Evolutionary conservation across 768 basidiomycete species (phyloP).

Genomic region (Serendipita indica): DNA sequence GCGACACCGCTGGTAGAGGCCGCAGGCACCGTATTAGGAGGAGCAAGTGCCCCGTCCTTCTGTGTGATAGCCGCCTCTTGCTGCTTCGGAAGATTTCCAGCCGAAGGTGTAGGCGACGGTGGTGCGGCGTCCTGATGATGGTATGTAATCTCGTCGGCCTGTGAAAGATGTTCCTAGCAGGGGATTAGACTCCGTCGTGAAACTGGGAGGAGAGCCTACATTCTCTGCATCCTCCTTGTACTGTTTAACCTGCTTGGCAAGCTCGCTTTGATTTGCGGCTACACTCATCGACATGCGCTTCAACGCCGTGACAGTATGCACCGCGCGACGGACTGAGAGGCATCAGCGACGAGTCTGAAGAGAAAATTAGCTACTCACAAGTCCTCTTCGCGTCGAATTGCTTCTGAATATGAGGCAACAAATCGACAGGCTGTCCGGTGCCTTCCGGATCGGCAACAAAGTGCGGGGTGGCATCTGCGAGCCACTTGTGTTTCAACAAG

Average conservation of each 20-base stretch:
- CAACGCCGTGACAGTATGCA: conserved; percentile 73
- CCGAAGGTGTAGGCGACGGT: neutral
- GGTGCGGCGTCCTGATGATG: neutral
- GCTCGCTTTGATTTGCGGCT: conserved; percentile 30
- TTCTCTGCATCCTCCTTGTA: conserved; percentile 75
- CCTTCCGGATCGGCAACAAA: conserved; percentile 50
- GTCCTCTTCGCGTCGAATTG: conserved; percentile 78
- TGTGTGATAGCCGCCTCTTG: neutral
- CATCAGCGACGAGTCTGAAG: no score
- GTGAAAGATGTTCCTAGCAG: neutral
- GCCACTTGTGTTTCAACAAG: conserved; percentile 66
- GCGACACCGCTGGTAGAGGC: neutral
- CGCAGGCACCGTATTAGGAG: neutral
- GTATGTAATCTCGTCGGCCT: conserved; percentile 5
- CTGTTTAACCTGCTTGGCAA: conserved; percentile 44
- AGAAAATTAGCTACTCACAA: conserved; percentile 50
- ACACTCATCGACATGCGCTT: conserved; percentile 58
- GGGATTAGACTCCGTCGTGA: neutral
- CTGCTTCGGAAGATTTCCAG: neutral
- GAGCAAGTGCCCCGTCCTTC: neutral
- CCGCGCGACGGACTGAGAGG: conserved; percentile 67
- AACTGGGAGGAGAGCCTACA: neutral
- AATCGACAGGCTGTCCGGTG: conserved; percentile 50
- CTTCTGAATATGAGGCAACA: conserved; percentile 80
- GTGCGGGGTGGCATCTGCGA: conserved; percentile 53